Base-by-base conservation (phyloP, 352 stramenopile genomes). In the Phytophthora citricola region DNA sequence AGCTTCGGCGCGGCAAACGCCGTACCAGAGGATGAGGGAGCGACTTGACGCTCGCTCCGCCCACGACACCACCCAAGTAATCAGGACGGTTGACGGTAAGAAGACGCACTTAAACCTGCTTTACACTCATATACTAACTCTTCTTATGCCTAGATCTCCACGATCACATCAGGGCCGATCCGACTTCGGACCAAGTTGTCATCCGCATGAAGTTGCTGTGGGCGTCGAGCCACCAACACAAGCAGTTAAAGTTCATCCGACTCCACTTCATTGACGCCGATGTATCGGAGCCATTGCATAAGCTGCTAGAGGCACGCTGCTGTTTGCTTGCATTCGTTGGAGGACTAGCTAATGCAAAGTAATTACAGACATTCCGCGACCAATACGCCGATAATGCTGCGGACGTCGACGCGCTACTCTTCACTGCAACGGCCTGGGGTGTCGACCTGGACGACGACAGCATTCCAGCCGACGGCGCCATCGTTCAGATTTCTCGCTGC, bases 161-260 rank as follows among this genome's bases (percentile, higher is more conserved):
- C 15, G 20, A 22, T 24, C n/a, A 29, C 40, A 31, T 55, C n/a
- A 32, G 44, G 5, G 31, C n/a, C 2, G 44, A 55, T 14, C 17
- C 31, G 10, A 32, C 14, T 17, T 32, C 48, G 5, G 48, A 45
- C 7, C 29, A 7, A 45, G 7, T 55, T 22, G 32, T 43, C 1
- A 3, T 46, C 8, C 49, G 34, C 6, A 57, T 57, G 49, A 46
- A 38, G 22, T 36, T 55, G 20, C 8, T 57, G 20, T 57, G 49
- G 49, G 49, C 38, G 20, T 57, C 32, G 0, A 5, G 29, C 9
- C 49, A 45, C 10, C 32, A 46, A 0, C 7, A 57, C 34, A 34
- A 46, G 9, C 34, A 57, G 14, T 38, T 7, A 34, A 20, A 2
- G 15, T 46, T 38, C 26, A 20, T 5, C 4, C 26, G 32, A 22